These are phyloP conservation scores for Knufia fluminis DNA, from an alignment of 2,329 filamentous ascomycete genomes.

Conservation along the genomic window DNA sequence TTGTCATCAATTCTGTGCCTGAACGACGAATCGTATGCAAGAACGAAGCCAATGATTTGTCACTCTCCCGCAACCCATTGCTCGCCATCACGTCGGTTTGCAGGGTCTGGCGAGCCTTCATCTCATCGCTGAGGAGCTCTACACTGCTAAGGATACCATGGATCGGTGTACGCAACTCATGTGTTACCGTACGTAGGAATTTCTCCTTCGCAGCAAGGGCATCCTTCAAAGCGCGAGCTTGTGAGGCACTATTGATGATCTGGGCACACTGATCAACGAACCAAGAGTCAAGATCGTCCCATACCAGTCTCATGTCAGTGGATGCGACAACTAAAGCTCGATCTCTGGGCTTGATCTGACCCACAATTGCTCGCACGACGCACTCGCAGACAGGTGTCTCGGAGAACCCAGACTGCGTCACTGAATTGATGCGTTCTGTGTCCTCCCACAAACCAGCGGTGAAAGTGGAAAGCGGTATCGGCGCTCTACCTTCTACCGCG, in stretches of 20 bases:
- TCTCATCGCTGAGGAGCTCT: slow-evolving; percentile 30
- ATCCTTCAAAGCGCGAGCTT: slow-evolving; percentile 32
- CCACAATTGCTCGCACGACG: slow-evolving; percentile 32
- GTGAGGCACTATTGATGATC: slow-evolving; percentile 32
- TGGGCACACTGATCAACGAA: slow-evolving; percentile 36
- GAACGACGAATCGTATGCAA: slow-evolving; percentile 14
- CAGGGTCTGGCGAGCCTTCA: slow-evolving; percentile 18
- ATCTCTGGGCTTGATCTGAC: slow-evolving; percentile 24
- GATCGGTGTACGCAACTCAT: slow-evolving; percentile 41
- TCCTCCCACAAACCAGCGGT: slow-evolving; percentile 40
- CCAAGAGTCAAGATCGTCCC: slow-evolving; percentile 41
- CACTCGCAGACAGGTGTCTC: neutral
- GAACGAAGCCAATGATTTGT: neutral
- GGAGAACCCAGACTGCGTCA: slow-evolving; percentile 30
- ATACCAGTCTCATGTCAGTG: slow-evolving; percentile 36
- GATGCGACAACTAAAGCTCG: slow-evolving; percentile 32
- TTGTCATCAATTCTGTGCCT: slow-evolving; percentile 36
- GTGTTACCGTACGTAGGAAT: slow-evolving; percentile 39
- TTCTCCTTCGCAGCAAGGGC: slow-evolving; percentile 36
- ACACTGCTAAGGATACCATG: slow-evolving; percentile 38
- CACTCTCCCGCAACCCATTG: slow-evolving; percentile 6
- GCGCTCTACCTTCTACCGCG: slow-evolving; percentile 23
- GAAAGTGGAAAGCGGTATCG: slow-evolving; percentile 25
- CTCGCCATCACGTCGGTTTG: slow-evolving; percentile 9
- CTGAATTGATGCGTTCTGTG: slow-evolving; percentile 19